Conservation (phyloP, 2,329 filamentous ascomycete species). For the Pyrenochaeta sp. region DNA sequence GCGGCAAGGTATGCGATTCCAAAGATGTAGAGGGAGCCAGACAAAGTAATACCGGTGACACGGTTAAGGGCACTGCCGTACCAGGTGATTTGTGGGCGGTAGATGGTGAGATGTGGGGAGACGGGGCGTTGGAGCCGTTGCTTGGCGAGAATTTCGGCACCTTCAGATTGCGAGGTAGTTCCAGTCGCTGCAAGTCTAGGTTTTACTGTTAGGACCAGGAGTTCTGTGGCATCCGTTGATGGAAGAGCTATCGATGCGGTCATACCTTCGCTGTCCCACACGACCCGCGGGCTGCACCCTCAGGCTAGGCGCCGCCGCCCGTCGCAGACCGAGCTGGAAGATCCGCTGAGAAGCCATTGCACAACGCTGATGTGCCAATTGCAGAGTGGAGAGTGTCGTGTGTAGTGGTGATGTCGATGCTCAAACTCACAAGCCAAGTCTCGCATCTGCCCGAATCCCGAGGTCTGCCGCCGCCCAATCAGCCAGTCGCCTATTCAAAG, state of each 20-base stretch:
- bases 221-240: slow-evolving; percentile 2
- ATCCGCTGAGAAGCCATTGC: slow-evolving; percentile 57
- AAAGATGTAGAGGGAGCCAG: slow-evolving; percentile 80
- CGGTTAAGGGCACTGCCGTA: slow-evolving; percentile 79
- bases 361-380: slow-evolving; percentile 23
- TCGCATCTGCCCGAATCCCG: slow-evolving; percentile 33
- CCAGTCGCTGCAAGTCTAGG: slow-evolving; percentile 63
- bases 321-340: slow-evolving; percentile 55
- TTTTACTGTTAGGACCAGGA: slow-evolving; percentile 11
- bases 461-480: slow-evolving; percentile 23
- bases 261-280: slow-evolving; percentile 60
- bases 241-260: slow-evolving; percentile 13
- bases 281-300: slow-evolving; percentile 49
- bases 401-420: slow-evolving; percentile 43
- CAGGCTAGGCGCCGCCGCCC: slow-evolving; percentile 52
- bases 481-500: slow-evolving; percentile 1
- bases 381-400: slow-evolving; percentile 31
- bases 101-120: slow-evolving; percentile 85
- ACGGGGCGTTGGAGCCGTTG: slow-evolving; percentile 86
- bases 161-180: slow-evolving; percentile 64
- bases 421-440: slow-evolving; percentile 25
- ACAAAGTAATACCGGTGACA: slow-evolving; percentile 79
- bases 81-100: slow-evolving; percentile 87
- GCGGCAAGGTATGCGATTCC: slow-evolving; percentile 81
- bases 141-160: slow-evolving; percentile 73